A percentile compares a stretch with the other conserved stretches of the same genome.
Evolutionary conservation across 768 basidiomycete species (phyloP).

Genomic region (Tricholoma flavovirens): DNA sequence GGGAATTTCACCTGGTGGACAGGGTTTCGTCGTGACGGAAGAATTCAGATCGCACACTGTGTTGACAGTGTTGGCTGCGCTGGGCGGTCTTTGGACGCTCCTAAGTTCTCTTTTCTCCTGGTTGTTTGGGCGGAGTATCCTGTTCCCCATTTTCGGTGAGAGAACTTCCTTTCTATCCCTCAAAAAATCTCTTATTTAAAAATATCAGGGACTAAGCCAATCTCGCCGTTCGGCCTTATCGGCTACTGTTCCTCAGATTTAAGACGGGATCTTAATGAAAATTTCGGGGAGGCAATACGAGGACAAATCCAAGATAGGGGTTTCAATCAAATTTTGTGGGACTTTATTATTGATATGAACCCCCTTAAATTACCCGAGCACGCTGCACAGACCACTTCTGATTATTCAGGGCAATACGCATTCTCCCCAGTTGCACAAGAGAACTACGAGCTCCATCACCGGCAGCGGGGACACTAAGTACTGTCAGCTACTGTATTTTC

Average conservation of each 20-base stretch:
- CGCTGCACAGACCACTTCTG: not conserved
- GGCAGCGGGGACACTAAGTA: not conserved
- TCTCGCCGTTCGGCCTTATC: not conserved
- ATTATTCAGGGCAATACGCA: not conserved
- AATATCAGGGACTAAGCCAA: not conserved
- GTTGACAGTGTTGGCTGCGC: not conserved
- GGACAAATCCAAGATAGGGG: not conserved
- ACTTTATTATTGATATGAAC: not conserved
- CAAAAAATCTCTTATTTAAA: not conserved
- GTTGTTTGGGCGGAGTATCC: not conserved
- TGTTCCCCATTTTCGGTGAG: not conserved
- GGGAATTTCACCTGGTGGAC: not conserved
- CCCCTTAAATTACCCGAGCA: not conserved
- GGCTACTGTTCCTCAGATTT: not conserved
- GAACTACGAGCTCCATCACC: not conserved
- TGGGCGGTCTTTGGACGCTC: not conserved
- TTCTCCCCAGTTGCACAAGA: not conserved
- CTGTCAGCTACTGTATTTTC: not conserved
- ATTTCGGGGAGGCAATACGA: not conserved
- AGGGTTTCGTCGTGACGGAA: not conserved
- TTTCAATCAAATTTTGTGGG: not conserved
- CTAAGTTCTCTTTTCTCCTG: not conserved
- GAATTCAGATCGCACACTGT: not conserved
- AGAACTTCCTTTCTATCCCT: not conserved
- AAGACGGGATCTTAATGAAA: not conserved